These are phyloP conservation scores for Conticribra weissflogii DNA, from an alignment of 108 stramenopile species.

Conservation along the genomic window DNA sequence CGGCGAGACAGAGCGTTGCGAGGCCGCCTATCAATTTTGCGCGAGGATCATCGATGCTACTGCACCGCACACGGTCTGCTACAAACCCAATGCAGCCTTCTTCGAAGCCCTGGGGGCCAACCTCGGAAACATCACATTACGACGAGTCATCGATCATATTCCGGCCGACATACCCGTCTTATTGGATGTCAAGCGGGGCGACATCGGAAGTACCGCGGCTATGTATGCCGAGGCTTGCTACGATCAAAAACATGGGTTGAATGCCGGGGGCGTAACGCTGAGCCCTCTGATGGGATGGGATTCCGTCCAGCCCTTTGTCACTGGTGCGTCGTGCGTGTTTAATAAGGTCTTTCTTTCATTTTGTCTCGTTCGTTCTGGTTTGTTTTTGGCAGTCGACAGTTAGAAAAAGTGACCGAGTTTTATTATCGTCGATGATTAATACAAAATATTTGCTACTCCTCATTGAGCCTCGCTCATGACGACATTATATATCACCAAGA, in stretches of 20 bases:
- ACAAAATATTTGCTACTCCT: slow-evolving; percentile 54
- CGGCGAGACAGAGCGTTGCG: slow-evolving; percentile 56
- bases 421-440: slow-evolving; percentile 52
- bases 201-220: slow-evolving; percentile 94
- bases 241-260: slow-evolving; percentile 59
- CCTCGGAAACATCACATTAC: slow-evolving; percentile 72
- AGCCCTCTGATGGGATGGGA: slow-evolving; percentile 98
- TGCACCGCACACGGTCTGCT: slow-evolving; percentile 74
- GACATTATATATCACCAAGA: slow-evolving; percentile 51
- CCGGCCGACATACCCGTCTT: slow-evolving; percentile 84
- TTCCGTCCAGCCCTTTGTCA: slow-evolving; percentile 94
- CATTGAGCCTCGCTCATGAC: slow-evolving; percentile 51
- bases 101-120: slow-evolving; percentile 93
- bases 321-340: slow-evolving; percentile 49
- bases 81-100: slow-evolving; percentile 99
- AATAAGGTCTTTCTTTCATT: slow-evolving; percentile 1
- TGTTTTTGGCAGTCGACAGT: neutral
- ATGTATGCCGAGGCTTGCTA: slow-evolving; percentile 94
- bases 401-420: neutral
- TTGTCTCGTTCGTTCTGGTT: too few relatives aligned
- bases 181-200: slow-evolving; percentile 97
- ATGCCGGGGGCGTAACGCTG: slow-evolving; percentile 93
- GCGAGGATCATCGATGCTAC: slow-evolving; percentile 92
- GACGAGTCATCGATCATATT: slow-evolving; percentile 71
- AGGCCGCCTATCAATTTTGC: slow-evolving; percentile 91